Percentiles rank a stretch among this genome's conserved stretches.
These are phyloP conservation scores for Eimeria acervulina DNA, from an alignment of 169 alveolate species.

Conservation along the genomic window DNA sequence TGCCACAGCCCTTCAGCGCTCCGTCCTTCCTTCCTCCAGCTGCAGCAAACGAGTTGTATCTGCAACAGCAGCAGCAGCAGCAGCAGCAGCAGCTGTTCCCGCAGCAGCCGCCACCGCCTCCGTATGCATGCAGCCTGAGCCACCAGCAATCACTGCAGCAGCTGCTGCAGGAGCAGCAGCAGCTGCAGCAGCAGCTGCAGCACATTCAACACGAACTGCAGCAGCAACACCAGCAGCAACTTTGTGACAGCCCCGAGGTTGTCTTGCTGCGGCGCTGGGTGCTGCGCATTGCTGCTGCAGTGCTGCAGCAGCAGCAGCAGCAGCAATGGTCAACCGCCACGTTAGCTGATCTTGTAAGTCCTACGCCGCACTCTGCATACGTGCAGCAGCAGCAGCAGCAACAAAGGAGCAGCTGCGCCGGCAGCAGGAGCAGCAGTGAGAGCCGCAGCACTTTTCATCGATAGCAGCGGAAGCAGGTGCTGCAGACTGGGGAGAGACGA, in stretches of 20 bases:
- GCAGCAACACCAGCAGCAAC: constrained; percentile 59
- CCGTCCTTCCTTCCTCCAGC: constrained; percentile 24
- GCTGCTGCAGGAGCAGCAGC: constrained; percentile 63
- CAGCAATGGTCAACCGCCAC: constrained; percentile 8
- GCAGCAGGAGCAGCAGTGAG: too few relatives aligned
- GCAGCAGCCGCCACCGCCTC: constrained; percentile 71
- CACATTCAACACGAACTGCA: constrained; percentile 3
- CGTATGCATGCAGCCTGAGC: constrained; percentile 62
- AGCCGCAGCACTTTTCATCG: too few relatives aligned
- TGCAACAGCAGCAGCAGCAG: constrained; percentile 65
- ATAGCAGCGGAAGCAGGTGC: not conserved
- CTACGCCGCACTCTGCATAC: not conserved
- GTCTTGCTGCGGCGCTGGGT: constrained; percentile 65
- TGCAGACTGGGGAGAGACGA: not conserved
- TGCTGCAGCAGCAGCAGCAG: constrained; percentile 75
- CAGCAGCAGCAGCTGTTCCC: constrained; percentile 67
- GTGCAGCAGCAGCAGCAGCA: constrained; percentile 35
- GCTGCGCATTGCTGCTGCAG: constrained; percentile 60
- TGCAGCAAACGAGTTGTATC: constrained; percentile 66
- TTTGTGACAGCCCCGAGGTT: constrained; percentile 13
- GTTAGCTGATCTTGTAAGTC: not conserved
- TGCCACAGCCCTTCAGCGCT: constrained; percentile 60
- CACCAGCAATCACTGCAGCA: constrained; percentile 58
- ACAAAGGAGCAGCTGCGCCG: not conserved
- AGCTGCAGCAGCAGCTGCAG: constrained; percentile 51